Base-by-base conservation (phyloP, 441 rosid species). In the Pelargonium myrrhifolium region DNA sequence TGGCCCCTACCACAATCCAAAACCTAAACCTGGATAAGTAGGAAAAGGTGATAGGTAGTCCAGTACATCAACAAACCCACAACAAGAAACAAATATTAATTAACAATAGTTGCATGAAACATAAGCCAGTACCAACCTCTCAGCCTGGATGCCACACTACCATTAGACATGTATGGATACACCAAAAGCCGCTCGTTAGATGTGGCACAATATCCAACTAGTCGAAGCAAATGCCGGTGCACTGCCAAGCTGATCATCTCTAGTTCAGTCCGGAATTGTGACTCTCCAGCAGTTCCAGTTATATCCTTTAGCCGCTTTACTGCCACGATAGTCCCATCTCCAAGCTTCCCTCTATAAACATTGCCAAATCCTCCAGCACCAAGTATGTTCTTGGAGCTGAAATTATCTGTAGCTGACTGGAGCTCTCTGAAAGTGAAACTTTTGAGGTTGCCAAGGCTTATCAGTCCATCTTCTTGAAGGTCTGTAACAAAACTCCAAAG, bases 241-340 rank as follows among this genome's bases (percentile, higher is more conserved):
- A 93, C 97, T 0, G 98, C 98, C 73, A 93, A 79, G 86, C 97
- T 90, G 78, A 93, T 93, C 93, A 93, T 88, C 84, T 93, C 97
- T 55, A 93, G 90, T 80, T 93, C 98, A 3, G 98, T 93, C 76
- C 89, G 96, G 83, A 93, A 90, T 71, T 93, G 98, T 45, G 86
- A 83, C 84, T 90, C 91, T 47, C 96, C 98, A 24, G 97, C 97
- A n/a, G 76, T 78, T 28, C 92, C 87, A 73, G 81, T 86, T n/a
- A 89, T 96, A 66, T 93, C 98, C 75, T 85, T 90, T 67, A 93
- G 89, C 80, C 97, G 83, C 83, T 93, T 93, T 66, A 93, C 90
- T 2, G 97, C 98, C 15, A 90, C 92, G 63, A 88, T 60, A 39
- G 87, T 73, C 62, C 97, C 98, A 67, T 90, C 97, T 7, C 74